Evolutionary conservation across 352 stramenopile genomes (phyloP).

Genomic region (Globisporangium spinosum): DNA sequence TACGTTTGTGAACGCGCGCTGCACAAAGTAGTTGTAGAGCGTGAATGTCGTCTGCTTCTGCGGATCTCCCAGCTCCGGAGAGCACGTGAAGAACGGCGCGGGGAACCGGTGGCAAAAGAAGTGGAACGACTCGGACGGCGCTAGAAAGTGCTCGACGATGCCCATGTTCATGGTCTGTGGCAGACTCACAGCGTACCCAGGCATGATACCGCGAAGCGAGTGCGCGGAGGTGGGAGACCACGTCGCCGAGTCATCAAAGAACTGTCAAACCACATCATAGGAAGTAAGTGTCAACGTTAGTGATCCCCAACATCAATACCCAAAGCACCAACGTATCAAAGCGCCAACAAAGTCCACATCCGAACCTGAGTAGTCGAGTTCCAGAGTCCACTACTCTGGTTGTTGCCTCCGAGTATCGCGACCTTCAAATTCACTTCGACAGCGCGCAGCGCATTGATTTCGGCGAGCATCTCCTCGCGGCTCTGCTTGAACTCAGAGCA

Average conservation of each 20-base stretch:
- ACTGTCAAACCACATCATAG: slow-evolving; percentile 15
- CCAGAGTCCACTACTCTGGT: slow-evolving; percentile 46
- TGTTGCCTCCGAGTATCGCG: slow-evolving; percentile 42
- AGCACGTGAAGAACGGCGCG: slow-evolving; percentile 56
- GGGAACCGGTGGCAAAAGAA: slow-evolving; percentile 74
- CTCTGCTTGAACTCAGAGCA: slow-evolving; percentile 49
- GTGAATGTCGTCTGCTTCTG: slow-evolving; percentile 30
- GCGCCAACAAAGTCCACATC: not conserved
- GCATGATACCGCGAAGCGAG: slow-evolving; percentile 60
- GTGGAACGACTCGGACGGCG: slow-evolving; percentile 52
- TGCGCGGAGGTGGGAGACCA: slow-evolving; percentile 25
- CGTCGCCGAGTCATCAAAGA: slow-evolving; percentile 45
- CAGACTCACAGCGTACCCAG: slow-evolving; percentile 44
- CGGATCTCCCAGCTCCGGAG: slow-evolving; percentile 8
- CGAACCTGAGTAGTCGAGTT: slow-evolving; percentile 51
- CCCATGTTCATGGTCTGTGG: slow-evolving; percentile 50
- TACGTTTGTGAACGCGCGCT: slow-evolving; percentile 67
- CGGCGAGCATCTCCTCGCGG: slow-evolving; percentile 35
- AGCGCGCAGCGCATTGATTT: slow-evolving; percentile 32
- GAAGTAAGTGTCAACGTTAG: not conserved
- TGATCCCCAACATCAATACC: not conserved
- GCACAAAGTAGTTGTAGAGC: slow-evolving; percentile 78
- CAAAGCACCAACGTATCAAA: not conserved
- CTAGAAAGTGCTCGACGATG: slow-evolving; percentile 68
- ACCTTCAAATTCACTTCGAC: slow-evolving; percentile 30